Conservation (phyloP, 2,329 filamentous ascomycete species). For the Whalleya microplaca region DNA sequence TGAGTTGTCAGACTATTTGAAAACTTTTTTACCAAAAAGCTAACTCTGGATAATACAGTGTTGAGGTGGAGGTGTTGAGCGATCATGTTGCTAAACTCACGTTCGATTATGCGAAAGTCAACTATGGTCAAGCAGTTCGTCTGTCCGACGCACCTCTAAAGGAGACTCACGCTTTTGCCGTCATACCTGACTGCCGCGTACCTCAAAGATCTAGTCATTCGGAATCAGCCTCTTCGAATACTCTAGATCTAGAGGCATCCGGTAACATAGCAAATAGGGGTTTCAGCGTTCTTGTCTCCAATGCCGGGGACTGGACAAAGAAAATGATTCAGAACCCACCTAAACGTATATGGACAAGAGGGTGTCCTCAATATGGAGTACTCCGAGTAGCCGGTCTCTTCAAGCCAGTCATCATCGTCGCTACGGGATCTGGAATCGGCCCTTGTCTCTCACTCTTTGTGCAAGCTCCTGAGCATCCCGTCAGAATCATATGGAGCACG, state of each 20-base stretch:
- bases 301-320: constrained; percentile 67
- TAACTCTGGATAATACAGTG: too few relatives aligned
- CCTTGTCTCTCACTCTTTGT: constrained; percentile 61
- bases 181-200: too few relatives aligned
- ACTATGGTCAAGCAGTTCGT: constrained; percentile 53
- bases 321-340: too few relatives aligned
- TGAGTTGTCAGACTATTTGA: too few relatives aligned
- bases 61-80: constrained; percentile 62
- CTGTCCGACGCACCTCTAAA: constrained; percentile 55
- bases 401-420: constrained; percentile 58
- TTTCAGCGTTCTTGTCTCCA: constrained; percentile 41
- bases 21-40: too few relatives aligned
- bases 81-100: constrained; percentile 63
- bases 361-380: constrained; percentile 59
- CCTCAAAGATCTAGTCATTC: constrained; percentile 52
- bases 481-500: constrained; percentile 42
- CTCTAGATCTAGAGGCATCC: too few relatives aligned
- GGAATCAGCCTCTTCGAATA: constrained; percentile 43
- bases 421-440: constrained; percentile 67
- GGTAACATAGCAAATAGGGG: too few relatives aligned
- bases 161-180: too few relatives aligned
- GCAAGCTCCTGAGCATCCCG: constrained; percentile 39
- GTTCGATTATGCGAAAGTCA: constrained; percentile 55
- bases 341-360: too few relatives aligned
- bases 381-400: constrained; percentile 62